phyloP scores from a whole-genome alignment of 169 alveolate species.

The Toxoplasma gondii region DNA sequence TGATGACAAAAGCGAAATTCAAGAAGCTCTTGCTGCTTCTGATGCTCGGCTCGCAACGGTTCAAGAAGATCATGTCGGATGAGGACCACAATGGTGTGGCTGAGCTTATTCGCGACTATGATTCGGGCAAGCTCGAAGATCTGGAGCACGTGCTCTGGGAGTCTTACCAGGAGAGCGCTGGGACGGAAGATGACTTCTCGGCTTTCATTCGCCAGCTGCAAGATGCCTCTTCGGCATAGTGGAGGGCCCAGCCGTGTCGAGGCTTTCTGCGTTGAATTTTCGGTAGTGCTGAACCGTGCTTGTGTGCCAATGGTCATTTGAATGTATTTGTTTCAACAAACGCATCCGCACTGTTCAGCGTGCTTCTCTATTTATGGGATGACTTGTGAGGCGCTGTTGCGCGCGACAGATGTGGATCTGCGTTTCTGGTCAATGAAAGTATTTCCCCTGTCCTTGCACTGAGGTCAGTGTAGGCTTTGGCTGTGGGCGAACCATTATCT shows the following conservation, averaged over 20 bases:
- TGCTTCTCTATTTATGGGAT: too few relatives aligned
- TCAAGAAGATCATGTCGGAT: background rate
- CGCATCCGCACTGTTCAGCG: background rate
- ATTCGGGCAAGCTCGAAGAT: slow-evolving; percentile 5
- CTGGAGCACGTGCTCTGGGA: slow-evolving; percentile 9
- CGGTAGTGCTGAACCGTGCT: background rate
- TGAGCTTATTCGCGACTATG: background rate
- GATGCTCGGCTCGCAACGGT: slow-evolving; percentile 15
- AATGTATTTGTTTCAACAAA: background rate
- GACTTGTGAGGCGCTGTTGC: too few relatives aligned
- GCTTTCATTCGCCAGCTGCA: background rate
- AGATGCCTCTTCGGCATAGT: background rate
- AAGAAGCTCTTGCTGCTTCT: slow-evolving; percentile 14
- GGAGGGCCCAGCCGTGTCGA: background rate
- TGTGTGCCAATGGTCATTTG: background rate
- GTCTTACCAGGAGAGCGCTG: background rate
- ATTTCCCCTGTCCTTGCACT: too few relatives aligned
- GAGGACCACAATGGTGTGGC: slow-evolving; percentile 25
- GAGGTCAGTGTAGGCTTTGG: too few relatives aligned
- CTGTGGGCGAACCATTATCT: too few relatives aligned
- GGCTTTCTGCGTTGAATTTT: background rate
- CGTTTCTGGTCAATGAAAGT: too few relatives aligned
- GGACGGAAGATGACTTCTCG: background rate
- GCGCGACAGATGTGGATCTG: too few relatives aligned
- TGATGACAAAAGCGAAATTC: background rate